Base-by-base conservation (phyloP, 179 eudicot species). In the Amaranthus tricolor region DNA sequence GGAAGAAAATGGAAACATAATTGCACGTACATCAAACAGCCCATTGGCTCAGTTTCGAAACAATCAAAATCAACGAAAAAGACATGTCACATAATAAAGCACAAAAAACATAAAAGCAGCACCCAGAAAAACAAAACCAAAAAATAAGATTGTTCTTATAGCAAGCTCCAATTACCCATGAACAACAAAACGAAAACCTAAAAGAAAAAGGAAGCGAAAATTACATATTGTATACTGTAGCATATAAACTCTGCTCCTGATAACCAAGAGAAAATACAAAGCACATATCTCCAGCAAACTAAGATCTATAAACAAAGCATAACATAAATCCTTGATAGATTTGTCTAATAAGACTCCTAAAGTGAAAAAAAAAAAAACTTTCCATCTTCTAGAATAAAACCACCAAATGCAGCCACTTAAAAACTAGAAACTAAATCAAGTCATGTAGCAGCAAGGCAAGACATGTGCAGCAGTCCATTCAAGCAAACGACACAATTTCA, bases 401-500 rank as follows among this genome's bases (percentile, higher is more conserved):
- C 74, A 76, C 76, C 66, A 77, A 77, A 66, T 55, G 31, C 84
- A 73, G 77, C 80, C 68, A 81, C 75, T 77, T 59, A 73, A 68
- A 73, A 60, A 65, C 74, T 6, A 51, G 8, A 53, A 20, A 9
- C 75, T 77, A 78, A 67, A 72, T 47, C 76, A 71, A 77, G 74
- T 68, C 78, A 81, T 50, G 84, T 77, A 81, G 84, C 84, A 81
- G 80, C 75, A 72, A 78, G 76, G 80, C 75, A 72, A 69, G 72
- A 81, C 80, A 80, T 67, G 80, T 63, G 80, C 84, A 81, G 81
- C 75, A 81, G 81, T 73, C 81, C 80, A 77, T 62, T 77, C 80
- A 81, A 81, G 84, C 83, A 81, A 77, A 81, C 55, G 84, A 81
- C 84, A 81, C 80, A 77, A 62, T 31, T 64, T 77, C 75, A 81